Conservation (phyloP, 2,329 filamentous ascomycete genomes). For the Sporothrix variecibatus region DNA sequence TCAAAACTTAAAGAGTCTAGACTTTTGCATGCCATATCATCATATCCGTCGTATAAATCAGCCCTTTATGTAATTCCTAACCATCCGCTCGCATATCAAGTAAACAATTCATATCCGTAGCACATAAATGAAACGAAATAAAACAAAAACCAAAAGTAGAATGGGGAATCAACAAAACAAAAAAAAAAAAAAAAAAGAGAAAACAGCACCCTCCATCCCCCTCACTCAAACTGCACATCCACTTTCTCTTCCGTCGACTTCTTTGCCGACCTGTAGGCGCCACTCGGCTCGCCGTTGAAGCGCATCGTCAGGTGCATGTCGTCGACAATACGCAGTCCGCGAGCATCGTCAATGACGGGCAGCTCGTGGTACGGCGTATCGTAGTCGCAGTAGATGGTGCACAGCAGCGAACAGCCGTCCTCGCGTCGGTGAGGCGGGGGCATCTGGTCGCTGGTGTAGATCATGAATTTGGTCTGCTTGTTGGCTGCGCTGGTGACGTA, state of each 20-base stretch:
- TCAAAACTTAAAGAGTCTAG: neutral
- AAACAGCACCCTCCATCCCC: neutral
- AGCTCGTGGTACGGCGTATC: slow-evolving; percentile 25
- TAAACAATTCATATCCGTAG: neutral
- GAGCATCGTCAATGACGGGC: slow-evolving; percentile 9
- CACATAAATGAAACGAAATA: neutral
- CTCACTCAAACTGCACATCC: slow-evolving; percentile 21
- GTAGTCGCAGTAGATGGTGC: slow-evolving; percentile 26
- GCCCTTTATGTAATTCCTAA: neutral
- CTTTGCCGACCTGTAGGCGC: slow-evolving; percentile 24
- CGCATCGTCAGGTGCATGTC: slow-evolving; percentile 28
- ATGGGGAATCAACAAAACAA: neutral
- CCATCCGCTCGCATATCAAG: neutral
- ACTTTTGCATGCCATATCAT: neutral
- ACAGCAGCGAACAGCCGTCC: slow-evolving; percentile 19
- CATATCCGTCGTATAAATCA: neutral
- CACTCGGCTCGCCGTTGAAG: slow-evolving; percentile 27
- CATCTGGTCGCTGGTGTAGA: slow-evolving; percentile 21
- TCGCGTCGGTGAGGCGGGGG: slow-evolving; percentile 21
- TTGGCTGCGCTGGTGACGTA: slow-evolving; percentile 10
- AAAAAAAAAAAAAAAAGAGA: neutral
- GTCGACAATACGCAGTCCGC: slow-evolving; percentile 22
- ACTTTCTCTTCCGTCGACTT: slow-evolving; percentile 14
- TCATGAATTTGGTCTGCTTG: slow-evolving; percentile 13
- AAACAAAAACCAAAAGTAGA: neutral